These are phyloP conservation scores for Aegilops speltoides DNA, from an alignment of 176 grass and related monocot species.

Conservation along the genomic window DNA sequence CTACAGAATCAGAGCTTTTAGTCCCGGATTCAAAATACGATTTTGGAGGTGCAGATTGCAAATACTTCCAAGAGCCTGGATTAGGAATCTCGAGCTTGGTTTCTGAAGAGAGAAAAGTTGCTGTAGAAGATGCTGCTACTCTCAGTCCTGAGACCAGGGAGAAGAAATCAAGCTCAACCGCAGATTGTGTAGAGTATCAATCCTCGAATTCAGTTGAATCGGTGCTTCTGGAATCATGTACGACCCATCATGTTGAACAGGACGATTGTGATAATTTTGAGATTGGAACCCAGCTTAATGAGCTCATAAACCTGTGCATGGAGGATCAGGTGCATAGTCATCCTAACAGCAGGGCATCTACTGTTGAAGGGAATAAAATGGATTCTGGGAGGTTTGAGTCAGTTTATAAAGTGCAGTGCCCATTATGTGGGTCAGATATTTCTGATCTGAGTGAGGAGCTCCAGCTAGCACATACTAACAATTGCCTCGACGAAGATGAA, in stretches of 20 bases:
- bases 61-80: not conserved
- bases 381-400: not conserved
- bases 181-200: conserved; percentile 5
- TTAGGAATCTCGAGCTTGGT: not conserved
- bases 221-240: conserved; percentile 30
- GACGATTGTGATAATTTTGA: conserved; percentile 57
- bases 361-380: conserved; percentile 2
- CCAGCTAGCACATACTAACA: conserved; percentile 67
- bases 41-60: conserved; percentile 8
- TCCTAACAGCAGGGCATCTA: conserved; percentile 5
- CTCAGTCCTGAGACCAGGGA: not conserved
- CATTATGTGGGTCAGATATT: conserved; percentile 75
- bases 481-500: conserved; percentile 68
- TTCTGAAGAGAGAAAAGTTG: conserved; percentile 35
- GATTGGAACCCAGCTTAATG: conserved; percentile 75
- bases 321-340: conserved; percentile 36
- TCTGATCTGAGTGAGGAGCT: conserved; percentile 59
- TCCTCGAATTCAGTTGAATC: conserved; percentile 43
- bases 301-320: conserved; percentile 80
- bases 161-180: not conserved
- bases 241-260: conserved; percentile 14
- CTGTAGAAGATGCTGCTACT: not conserved
- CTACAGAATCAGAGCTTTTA: not conserved
- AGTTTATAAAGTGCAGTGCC: conserved; percentile 59
- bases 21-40: not conserved